phyloP scores from a whole-genome alignment of 257 asterid species.

The Rauvolfia tetraphylla region DNA sequence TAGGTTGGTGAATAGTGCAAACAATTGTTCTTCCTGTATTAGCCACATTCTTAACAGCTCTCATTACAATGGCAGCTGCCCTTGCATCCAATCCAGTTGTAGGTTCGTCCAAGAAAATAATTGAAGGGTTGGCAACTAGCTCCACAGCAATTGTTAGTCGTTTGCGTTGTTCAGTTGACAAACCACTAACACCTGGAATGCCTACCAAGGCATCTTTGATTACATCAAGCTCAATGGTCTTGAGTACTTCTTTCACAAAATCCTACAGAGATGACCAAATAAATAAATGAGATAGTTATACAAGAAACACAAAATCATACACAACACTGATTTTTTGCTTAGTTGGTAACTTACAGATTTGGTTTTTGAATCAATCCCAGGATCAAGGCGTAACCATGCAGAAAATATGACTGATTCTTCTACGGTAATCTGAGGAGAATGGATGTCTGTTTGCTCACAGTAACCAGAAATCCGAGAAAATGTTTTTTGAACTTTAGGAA shows the following conservation, averaged over 20 bases:
- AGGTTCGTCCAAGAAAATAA: slow-evolving; percentile 13
- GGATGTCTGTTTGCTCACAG: slow-evolving; percentile 16
- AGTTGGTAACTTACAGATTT: slow-evolving; percentile 3
- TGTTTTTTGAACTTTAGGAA: slow-evolving; percentile 15
- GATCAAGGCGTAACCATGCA: slow-evolving; percentile 14
- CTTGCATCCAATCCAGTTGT: slow-evolving; percentile 16
- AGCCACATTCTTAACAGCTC: slow-evolving; percentile 13
- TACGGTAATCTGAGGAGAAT: slow-evolving; percentile 10
- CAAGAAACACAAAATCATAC: background rate
- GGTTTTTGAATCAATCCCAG: slow-evolving; percentile 2
- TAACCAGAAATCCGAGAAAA: slow-evolving; percentile 19
- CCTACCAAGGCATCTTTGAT: slow-evolving; percentile 16
- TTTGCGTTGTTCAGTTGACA: slow-evolving; percentile 14
- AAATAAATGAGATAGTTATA: background rate
- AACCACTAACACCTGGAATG: slow-evolving; percentile 11
- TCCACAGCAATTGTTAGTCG: slow-evolving; percentile 14
- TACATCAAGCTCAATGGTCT: slow-evolving; percentile 17
- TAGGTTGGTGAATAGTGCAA: slow-evolving; percentile 16
- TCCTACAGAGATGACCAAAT: background rate
- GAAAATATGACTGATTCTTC: slow-evolving; percentile 10
- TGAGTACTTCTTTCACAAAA: slow-evolving; percentile 11
- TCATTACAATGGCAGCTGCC: slow-evolving; percentile 13
- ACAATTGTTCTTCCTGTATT: slow-evolving; percentile 11
- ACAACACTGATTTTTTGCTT: background rate
- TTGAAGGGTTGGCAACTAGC: slow-evolving; percentile 15